A percentile compares a stretch with the other conserved stretches of the same genome.
Conservation (phyloP, 805 yeast genomes). For the Saccharomycopsis fodiens region DNA sequence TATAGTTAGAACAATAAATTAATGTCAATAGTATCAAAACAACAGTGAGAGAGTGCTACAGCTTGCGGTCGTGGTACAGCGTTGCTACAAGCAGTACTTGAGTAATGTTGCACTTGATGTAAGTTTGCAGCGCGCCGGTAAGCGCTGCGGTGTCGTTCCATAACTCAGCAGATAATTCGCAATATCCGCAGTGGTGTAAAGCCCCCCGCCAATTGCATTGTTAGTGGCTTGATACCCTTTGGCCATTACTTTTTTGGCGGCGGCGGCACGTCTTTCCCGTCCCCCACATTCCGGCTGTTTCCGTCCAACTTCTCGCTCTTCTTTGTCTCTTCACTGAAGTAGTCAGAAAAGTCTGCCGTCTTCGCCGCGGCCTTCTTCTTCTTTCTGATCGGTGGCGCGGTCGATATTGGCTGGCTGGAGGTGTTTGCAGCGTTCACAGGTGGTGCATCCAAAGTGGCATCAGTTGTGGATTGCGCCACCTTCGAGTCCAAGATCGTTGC, state of each 20-base stretch:
- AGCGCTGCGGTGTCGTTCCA: too few species aligned
- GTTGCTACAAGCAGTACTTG: too few species aligned
- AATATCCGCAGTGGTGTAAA: too few species aligned
- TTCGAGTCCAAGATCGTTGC: conserved; percentile 15
- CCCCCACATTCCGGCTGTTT: conserved; percentile 23
- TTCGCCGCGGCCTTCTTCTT: conserved; percentile 18
- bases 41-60: too few species aligned
- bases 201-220: too few species aligned
- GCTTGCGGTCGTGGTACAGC: too few species aligned
- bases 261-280: conserved; percentile 26
- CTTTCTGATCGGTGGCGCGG: conserved; percentile 20
- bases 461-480: conserved; percentile 13
- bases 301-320: conserved; percentile 34
- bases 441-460: not conserved
- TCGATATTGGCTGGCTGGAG: conserved; percentile 5
- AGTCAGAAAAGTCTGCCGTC: conserved; percentile 29
- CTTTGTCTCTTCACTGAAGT: conserved; percentile 36
- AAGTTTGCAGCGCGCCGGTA: too few species aligned
- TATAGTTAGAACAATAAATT: too few species aligned
- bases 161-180: too few species aligned
- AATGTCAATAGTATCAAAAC: too few species aligned
- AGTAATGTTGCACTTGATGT: too few species aligned
- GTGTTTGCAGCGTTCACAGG: not conserved
- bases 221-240: too few species aligned
- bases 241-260: conserved; percentile 30